Percentiles rank a stretch among this genome's conserved stretches.
Evolutionary conservation across 495 filamentous ascomycete genomes (phyloP).

Genomic region (Talaromyces adpressus): DNA sequence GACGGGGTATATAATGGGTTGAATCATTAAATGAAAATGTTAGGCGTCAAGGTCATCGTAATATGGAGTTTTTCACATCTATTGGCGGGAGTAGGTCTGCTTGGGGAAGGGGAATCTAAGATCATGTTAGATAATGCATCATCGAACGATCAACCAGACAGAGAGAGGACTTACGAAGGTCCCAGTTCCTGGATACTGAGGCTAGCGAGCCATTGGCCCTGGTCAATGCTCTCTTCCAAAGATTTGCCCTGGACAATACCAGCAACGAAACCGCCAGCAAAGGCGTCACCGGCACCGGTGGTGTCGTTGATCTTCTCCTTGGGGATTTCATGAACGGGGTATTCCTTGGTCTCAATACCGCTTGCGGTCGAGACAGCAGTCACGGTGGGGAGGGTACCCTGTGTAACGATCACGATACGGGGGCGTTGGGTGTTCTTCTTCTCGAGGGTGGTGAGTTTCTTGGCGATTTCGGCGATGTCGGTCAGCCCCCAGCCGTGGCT

Average conservation of each 20-base stretch:
- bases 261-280: slow-evolving; percentile 87
- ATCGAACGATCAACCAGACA: background rate
- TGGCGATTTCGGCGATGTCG: slow-evolving; percentile 82
- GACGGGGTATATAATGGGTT: slow-evolving; percentile 42
- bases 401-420: slow-evolving; percentile 83
- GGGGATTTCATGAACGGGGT: slow-evolving; percentile 69
- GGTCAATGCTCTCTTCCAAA: slow-evolving; percentile 68
- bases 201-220: slow-evolving; percentile 92
- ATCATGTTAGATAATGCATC: background rate
- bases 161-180: slow-evolving; percentile 68
- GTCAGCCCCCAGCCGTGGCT: slow-evolving; percentile 63
- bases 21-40: slow-evolving; percentile 27
- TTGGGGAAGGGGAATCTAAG: slow-evolving; percentile 76
- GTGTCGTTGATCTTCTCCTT: slow-evolving; percentile 82
- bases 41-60: background rate
- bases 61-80: background rate
- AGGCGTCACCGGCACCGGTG: slow-evolving; percentile 94
- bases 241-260: slow-evolving; percentile 79
- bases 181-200: slow-evolving; percentile 90
- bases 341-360: slow-evolving; percentile 60
- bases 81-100: slow-evolving; percentile 54
- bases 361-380: slow-evolving; percentile 54
- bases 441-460: slow-evolving; percentile 74
- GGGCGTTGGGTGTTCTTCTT: slow-evolving; percentile 81
- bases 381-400: slow-evolving; percentile 84